Percentiles rank a stretch among this genome's conserved stretches.
These are phyloP conservation scores for Staphylotrichum longicolle DNA, from an alignment of 495 filamentous ascomycete genomes.

Conservation along the genomic window DNA sequence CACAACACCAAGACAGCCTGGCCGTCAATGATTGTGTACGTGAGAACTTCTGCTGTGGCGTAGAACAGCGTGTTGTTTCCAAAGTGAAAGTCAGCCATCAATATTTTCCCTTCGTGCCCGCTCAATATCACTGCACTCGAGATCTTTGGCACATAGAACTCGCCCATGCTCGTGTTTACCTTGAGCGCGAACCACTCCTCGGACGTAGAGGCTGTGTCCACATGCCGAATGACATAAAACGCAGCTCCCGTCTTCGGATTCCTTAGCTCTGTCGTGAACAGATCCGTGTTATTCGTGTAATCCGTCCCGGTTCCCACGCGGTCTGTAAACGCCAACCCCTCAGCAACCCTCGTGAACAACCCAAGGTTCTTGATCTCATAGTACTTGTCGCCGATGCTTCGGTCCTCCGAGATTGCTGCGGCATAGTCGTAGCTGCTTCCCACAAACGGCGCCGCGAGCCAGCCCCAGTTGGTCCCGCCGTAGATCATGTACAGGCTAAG, in stretches of 20 bases:
- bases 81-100: slow-evolving; percentile 71
- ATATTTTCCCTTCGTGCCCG: slow-evolving; percentile 70
- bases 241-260: slow-evolving; percentile 55
- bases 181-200: slow-evolving; percentile 48
- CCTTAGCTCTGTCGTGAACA: slow-evolving; percentile 51
- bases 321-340: slow-evolving; percentile 50
- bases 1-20: slow-evolving; percentile 53
- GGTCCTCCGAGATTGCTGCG: slow-evolving; percentile 63
- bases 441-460: slow-evolving; percentile 54
- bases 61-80: slow-evolving; percentile 64
- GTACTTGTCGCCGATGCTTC: slow-evolving; percentile 68
- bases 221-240: slow-evolving; percentile 58
- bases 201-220: slow-evolving; percentile 44
- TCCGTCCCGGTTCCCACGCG: slow-evolving; percentile 39
- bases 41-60: slow-evolving; percentile 74
- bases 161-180: slow-evolving; percentile 38
- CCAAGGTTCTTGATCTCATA: slow-evolving; percentile 53
- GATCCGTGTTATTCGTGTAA: slow-evolving; percentile 46
- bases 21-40: slow-evolving; percentile 42
- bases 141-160: slow-evolving; percentile 62
- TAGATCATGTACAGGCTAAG: slow-evolving; percentile 64
- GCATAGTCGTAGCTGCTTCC: slow-evolving; percentile 61
- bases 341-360: slow-evolving; percentile 50
- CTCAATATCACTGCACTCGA: slow-evolving; percentile 59
- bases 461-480: slow-evolving; percentile 83